phyloP scores from a whole-genome alignment of 2,329 filamentous ascomycete genomes.

The Teratosphaeria epicoccoides region DNA sequence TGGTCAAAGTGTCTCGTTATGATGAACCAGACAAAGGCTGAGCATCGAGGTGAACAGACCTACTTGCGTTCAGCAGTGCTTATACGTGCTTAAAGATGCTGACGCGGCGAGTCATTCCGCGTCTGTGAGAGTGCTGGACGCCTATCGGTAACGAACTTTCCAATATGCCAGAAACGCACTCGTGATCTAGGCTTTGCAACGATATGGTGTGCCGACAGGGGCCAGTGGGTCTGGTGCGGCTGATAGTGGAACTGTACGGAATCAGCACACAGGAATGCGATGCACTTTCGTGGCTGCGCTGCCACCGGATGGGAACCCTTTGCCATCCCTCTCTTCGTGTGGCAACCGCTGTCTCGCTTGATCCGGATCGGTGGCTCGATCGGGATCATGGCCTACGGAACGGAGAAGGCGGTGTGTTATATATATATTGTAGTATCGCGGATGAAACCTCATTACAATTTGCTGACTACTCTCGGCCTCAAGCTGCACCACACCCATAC shows the following conservation, averaged over 20 bases:
- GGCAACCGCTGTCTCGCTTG: neutral
- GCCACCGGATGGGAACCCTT: neutral
- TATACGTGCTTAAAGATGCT: neutral
- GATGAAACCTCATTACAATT: neutral
- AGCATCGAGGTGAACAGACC: neutral
- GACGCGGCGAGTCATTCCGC: neutral
- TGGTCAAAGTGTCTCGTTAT: neutral
- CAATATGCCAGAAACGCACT: neutral
- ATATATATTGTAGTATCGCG: neutral
- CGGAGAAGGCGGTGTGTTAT: neutral
- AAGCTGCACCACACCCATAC: too few relatives aligned
- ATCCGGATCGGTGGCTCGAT: too few relatives aligned
- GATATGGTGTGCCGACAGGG: neutral
- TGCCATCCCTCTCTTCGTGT: neutral
- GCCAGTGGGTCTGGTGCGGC: neutral
- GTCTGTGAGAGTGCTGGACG: neutral
- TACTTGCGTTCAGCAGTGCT: neutral
- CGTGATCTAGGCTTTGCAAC: neutral
- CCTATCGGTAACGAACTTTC: neutral
- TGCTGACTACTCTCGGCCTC: too few relatives aligned
- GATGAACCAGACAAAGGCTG: neutral
- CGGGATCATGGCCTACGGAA: neutral
- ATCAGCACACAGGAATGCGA: too few relatives aligned
- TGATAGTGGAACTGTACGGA: neutral
- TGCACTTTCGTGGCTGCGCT: too few relatives aligned